Evolutionary conservation across 306 rosid species (phyloP), one percentile per base, ranked within the genome.

Genomic region (Fagus sylvatica): DNA sequence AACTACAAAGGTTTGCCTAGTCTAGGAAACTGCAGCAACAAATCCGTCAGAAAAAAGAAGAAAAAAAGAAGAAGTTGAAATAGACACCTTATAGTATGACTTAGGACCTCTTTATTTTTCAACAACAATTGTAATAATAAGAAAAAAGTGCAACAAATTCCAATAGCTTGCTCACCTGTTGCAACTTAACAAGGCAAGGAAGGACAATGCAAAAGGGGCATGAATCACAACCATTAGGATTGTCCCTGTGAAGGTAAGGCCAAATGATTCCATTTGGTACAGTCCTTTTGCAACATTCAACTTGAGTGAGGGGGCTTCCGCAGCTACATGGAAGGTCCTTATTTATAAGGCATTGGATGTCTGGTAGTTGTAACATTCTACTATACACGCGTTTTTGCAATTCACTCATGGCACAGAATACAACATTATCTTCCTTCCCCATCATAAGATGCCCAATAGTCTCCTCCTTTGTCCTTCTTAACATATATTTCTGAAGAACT

Each of bases 391-490:
- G 94, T 72, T 87, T 94, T 81, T 94, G 98, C 85, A 94, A 73
- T 76, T 94, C 93, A 51, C 98, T 94, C 98, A 94, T 94, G 64
- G 91, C 88, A 77, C 98, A 94, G 62, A 92, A 92, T 12, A 94
- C 91, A 13, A 92, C 83, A 74, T 94, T 92, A 87, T 94, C 97
- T 87, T 94, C 98, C 90, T 94, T 94, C 53, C 97, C 98, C 98
- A 92, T 87, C 98, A 94, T 90, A 74, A 94, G 98, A 87, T 94
- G 98, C 82, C 98, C 97, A 69, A 94, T 94, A 64, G 98, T 94
- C 84, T 94, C 98, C 79, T 92, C 97, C 82, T 94, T 94, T 67
- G 97, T 92, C 86, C 98, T 85, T 83, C 98, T 88, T 69, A 94
- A 82, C 98, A 94, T 54, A 79, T 92, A 94, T 83, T 90, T 94